Percentiles rank a stretch among this genome's conserved stretches.
Evolutionary conservation across 2,329 filamentous ascomycete species (phyloP).

Genomic region (Trichoderma citrinoviride): DNA sequence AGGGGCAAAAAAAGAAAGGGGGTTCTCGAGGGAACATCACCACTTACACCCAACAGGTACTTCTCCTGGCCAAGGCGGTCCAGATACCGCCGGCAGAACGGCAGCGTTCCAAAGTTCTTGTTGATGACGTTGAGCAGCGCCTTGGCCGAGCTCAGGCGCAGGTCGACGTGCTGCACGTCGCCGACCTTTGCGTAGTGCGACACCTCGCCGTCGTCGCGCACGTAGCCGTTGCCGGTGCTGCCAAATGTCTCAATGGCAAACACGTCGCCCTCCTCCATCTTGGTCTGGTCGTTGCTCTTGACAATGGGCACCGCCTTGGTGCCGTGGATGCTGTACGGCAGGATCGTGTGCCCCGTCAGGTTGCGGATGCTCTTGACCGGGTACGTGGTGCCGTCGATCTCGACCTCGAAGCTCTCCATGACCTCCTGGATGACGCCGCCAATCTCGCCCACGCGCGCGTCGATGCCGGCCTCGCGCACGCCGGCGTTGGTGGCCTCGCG

Average conservation of each 20-base stretch:
- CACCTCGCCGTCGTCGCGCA: slow-evolving; percentile 82
- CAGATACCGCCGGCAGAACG: slow-evolving; percentile 86
- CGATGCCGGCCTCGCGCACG: slow-evolving; percentile 80
- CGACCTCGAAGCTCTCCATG: slow-evolving; percentile 91
- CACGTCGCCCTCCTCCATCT: slow-evolving; percentile 96
- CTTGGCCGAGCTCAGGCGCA: slow-evolving; percentile 79
- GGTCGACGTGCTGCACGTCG: slow-evolving; percentile 71
- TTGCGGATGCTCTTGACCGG: slow-evolving; percentile 84
- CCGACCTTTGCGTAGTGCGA: slow-evolving; percentile 80
- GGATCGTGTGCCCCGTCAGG: slow-evolving; percentile 85
- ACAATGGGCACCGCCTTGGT: slow-evolving; percentile 93
- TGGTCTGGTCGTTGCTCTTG: slow-evolving; percentile 80
- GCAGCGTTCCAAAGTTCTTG: slow-evolving; percentile 93
- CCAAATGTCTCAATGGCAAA: slow-evolving; percentile 97
- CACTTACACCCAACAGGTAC: slow-evolving; percentile 78
- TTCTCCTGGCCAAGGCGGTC: slow-evolving; percentile 93
- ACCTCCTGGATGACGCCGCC: slow-evolving; percentile 81
- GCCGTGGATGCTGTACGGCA: slow-evolving; percentile 86
- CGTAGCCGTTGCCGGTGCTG: slow-evolving; percentile 85
- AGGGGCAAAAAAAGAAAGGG: slow-evolving; percentile 21
- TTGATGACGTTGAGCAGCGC: slow-evolving; percentile 83
- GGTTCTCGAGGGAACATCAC: slow-evolving; percentile 21
- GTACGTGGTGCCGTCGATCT: slow-evolving; percentile 73
- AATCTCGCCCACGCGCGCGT: slow-evolving; percentile 83
- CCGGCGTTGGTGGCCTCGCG: slow-evolving; percentile 81